Conservation (phyloP, 805 yeast species). For the Wickerhamomyces tratensis region DNA sequence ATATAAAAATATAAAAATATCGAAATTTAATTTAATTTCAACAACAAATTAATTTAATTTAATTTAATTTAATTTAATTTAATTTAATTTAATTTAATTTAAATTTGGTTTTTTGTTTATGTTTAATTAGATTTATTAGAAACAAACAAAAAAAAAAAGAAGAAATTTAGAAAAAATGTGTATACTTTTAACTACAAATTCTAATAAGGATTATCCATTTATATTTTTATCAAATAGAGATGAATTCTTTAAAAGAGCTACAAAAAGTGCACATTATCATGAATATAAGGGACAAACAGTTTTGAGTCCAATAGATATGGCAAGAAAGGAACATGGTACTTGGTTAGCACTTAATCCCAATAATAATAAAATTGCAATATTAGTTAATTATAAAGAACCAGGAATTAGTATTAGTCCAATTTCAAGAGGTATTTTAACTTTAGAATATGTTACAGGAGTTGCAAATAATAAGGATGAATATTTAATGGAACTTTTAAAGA, state of each 20-base stretch:
- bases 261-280: slow-evolving; percentile 42
- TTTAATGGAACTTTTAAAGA: slow-evolving; percentile 9
- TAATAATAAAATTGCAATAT: slow-evolving; percentile 53
- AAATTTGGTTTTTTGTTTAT: no score
- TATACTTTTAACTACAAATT: slow-evolving; percentile 56
- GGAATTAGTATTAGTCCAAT: slow-evolving; percentile 16
- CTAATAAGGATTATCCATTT: slow-evolving; percentile 67
- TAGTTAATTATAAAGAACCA: slow-evolving; percentile 63
- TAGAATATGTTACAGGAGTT: slow-evolving; percentile 24
- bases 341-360: slow-evolving; percentile 71
- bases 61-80: no score
- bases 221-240: slow-evolving; percentile 79
- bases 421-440: slow-evolving; percentile 39
- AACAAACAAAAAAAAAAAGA: no score
- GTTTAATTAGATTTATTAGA: no score
- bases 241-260: slow-evolving; percentile 69
- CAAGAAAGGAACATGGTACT: slow-evolving; percentile 70
- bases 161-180: no score
- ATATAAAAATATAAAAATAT: no score
- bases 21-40: no score
- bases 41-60: no score
- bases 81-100: no score
- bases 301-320: slow-evolving; percentile 67
- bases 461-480: slow-evolving; percentile 11
- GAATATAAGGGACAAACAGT: slow-evolving; percentile 24